Conservation (phyloP, 495 filamentous ascomycete species). For the Sporormia fimetaria region DNA sequence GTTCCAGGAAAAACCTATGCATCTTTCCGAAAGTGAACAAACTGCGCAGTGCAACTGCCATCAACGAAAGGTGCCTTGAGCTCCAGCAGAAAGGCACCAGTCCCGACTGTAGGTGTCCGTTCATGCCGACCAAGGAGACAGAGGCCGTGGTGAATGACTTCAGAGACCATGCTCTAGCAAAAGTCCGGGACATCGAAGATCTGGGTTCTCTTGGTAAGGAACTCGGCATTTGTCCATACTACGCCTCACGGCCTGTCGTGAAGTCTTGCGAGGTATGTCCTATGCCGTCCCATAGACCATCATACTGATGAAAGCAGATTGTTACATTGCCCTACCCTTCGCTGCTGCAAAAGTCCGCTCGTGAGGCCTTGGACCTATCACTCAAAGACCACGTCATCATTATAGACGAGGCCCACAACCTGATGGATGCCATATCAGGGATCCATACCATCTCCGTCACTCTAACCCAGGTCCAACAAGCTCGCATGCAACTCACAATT, state of each 20-base stretch:
- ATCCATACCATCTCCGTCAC: conserved; percentile 75
- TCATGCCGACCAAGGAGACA: conserved; percentile 65
- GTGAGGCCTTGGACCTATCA: conserved; percentile 77
- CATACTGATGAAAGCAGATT: conserved; percentile 43
- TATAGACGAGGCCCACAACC: conserved; percentile 94
- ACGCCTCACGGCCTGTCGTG: conserved; percentile 75
- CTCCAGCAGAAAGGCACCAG: conserved; percentile 65
- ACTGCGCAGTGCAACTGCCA: conserved; percentile 62
- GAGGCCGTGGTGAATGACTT: conserved; percentile 64
- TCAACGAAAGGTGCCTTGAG: conserved; percentile 92
- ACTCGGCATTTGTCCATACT: conserved; percentile 85
- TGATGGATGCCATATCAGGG: conserved; percentile 85
- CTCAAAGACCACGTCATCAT: conserved; percentile 81
- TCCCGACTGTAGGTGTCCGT: conserved; percentile 60
- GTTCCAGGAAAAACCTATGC: conserved; percentile 84
- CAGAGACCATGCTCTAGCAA: conserved; percentile 77
- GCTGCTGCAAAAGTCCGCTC: conserved; percentile 75
- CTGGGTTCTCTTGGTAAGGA: conserved; percentile 64
- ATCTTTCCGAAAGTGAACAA: conserved; percentile 73
- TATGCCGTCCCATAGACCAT: neutral
- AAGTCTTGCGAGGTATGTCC: conserved; percentile 58
- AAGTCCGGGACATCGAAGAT: conserved; percentile 88
- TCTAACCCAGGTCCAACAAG: conserved; percentile 56
- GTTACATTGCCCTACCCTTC: conserved; percentile 90
- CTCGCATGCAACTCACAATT: conserved; percentile 59